phyloP scores from a whole-genome alignment of 2,329 filamentous ascomycete species.

The Sporothrix brasiliensis region DNA sequence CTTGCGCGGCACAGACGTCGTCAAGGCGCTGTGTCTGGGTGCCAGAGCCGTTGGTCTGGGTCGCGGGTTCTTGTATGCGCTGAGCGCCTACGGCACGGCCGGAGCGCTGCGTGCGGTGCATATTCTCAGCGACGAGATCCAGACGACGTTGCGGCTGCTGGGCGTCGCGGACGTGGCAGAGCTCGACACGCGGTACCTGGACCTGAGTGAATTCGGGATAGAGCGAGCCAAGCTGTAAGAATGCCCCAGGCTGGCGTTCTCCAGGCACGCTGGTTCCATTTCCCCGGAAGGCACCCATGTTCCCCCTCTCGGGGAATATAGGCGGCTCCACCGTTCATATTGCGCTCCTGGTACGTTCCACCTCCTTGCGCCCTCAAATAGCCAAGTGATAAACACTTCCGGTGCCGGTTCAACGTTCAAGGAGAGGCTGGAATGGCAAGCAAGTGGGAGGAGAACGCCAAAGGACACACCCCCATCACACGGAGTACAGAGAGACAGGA shows the following conservation, averaged over 20 bases:
- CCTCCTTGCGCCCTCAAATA: not conserved
- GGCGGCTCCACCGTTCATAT: not conserved
- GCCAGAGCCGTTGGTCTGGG: constrained; percentile 53
- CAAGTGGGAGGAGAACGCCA: too few relatives aligned
- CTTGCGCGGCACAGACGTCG: constrained; percentile 51
- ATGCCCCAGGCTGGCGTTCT: too few relatives aligned
- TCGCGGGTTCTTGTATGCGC: constrained; percentile 58
- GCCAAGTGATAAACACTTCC: too few relatives aligned
- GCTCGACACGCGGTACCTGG: constrained; percentile 26
- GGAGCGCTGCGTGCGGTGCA: constrained; percentile 45
- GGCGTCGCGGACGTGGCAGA: constrained; percentile 27
- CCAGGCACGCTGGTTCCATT: constrained; percentile 5
- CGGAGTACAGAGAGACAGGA: too few relatives aligned
- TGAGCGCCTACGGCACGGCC: constrained; percentile 46
- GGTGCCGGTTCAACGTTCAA: too few relatives aligned
- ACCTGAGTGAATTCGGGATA: constrained; percentile 16
- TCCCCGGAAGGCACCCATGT: constrained; percentile 3
- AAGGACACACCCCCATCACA: too few relatives aligned
- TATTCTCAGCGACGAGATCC: constrained; percentile 33
- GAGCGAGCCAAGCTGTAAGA: constrained; percentile 20
- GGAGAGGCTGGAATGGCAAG: too few relatives aligned
- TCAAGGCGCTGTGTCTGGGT: constrained; percentile 53
- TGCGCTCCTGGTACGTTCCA: not conserved
- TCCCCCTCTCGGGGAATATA: not conserved
- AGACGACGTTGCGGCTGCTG: constrained; percentile 31